phyloP scores from a whole-genome alignment of 768 basidiomycete species.

The Vishniacozyma victoriae region DNA sequence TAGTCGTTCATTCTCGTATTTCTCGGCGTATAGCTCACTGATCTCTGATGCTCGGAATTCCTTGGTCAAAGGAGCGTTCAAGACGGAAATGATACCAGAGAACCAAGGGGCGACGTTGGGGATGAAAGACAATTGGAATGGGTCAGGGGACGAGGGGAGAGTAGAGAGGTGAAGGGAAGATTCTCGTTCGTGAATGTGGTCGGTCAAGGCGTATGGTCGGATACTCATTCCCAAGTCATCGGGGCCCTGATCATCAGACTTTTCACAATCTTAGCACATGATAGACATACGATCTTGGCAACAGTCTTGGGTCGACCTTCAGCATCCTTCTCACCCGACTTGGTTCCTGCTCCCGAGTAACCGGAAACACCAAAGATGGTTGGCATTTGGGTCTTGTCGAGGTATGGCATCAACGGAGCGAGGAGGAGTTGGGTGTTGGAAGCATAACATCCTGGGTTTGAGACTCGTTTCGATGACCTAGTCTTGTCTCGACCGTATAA shows the following conservation, averaged over 20 bases:
- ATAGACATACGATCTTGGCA: slow-evolving; percentile 61
- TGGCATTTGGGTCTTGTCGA: slow-evolving; percentile 59
- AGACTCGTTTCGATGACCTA: slow-evolving; percentile 71
- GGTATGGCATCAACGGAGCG: slow-evolving; percentile 74
- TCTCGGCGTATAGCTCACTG: slow-evolving; percentile 64
- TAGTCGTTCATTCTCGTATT: slow-evolving; percentile 69
- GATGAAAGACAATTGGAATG: slow-evolving; percentile 68
- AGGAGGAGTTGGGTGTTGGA: slow-evolving; percentile 87
- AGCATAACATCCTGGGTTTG: slow-evolving; percentile 97
- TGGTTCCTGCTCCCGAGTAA: slow-evolving; percentile 90
- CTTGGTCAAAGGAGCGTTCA: slow-evolving; percentile 70
- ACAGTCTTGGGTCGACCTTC: slow-evolving; percentile 67
- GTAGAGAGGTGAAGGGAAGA: slow-evolving; percentile 73
- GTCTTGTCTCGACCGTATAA: slow-evolving; percentile 71
- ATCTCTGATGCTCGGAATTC: slow-evolving; percentile 68
- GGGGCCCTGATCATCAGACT: slow-evolving; percentile 49
- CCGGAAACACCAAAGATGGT: slow-evolving; percentile 91
- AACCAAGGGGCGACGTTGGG: slow-evolving; percentile 91
- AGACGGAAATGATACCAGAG: slow-evolving; percentile 85
- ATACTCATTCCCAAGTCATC: slow-evolving; percentile 70
- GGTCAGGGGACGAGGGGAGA: slow-evolving; percentile 43
- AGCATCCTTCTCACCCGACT: slow-evolving; percentile 58
- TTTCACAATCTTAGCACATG: not conserved
- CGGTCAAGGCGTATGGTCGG: slow-evolving; percentile 82
- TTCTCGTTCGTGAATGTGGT: slow-evolving; percentile 98